Conservation (phyloP, 2,329 filamentous ascomycete genomes). For the Coniochaeta sp. region DNA sequence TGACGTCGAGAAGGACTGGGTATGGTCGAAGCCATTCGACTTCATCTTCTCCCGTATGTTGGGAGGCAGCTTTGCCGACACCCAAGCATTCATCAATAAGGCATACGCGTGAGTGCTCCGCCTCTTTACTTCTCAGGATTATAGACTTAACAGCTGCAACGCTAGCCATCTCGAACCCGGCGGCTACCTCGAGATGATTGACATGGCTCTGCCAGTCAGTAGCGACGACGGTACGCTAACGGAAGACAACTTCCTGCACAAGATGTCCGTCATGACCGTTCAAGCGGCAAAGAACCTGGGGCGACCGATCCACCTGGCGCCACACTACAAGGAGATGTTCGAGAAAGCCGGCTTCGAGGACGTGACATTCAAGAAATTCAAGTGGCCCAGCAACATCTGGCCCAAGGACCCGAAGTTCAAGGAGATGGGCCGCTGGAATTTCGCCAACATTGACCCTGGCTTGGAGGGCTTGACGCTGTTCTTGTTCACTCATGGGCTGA, state of each 20-base stretch:
- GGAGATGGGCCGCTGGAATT: constrained; percentile 13
- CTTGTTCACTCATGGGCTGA: constrained; percentile 17
- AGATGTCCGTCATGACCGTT: constrained; percentile 1
- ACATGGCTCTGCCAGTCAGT: constrained; percentile 7
- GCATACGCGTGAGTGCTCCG: constrained; percentile 3
- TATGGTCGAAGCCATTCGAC: constrained; percentile 10
- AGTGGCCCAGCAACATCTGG: constrained; percentile 21
- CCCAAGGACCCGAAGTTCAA: constrained; percentile 17
- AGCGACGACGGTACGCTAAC: constrained; percentile 11
- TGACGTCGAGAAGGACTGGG: constrained; percentile 13
- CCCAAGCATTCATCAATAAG: constrained; percentile 6
- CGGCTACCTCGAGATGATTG: constrained; percentile 12
- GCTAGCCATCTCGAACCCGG: constrained; percentile 9
- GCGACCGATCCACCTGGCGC: constrained; percentile 4
- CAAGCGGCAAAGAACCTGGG: constrained; percentile 4
- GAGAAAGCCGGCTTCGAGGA: constrained; percentile 16
- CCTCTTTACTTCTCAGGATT: too few relatives aligned
- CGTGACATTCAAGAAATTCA: constrained; percentile 14
- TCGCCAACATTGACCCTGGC: constrained; percentile 13
- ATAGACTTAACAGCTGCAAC: background rate
- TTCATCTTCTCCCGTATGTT: constrained; percentile 11
- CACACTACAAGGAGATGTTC: constrained; percentile 11
- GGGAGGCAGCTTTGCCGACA: constrained; percentile 9
- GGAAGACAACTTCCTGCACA: constrained; percentile 4
- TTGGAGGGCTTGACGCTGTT: constrained; percentile 17